Evolutionary conservation across 495 filamentous ascomycete genomes (phyloP), one percentile per base, ranked within the genome.

Genomic region (Pseudomonodictys pantanalensis): DNA sequence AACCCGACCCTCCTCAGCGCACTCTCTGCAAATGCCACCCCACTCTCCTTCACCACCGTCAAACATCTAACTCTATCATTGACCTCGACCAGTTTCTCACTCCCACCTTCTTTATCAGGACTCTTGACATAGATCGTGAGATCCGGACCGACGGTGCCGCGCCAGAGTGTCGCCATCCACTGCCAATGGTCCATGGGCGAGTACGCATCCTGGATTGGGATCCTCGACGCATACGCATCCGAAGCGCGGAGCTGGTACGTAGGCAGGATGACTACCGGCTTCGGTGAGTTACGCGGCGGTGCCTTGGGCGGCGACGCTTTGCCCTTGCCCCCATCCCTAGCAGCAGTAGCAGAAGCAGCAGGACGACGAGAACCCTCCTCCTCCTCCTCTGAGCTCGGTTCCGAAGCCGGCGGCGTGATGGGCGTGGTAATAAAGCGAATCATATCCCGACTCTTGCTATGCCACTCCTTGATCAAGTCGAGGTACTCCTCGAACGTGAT

Each of bases 91-190:
- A 79, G 48, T 58, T 80, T 83, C 43, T 80, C 78, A 38, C 68
- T 72, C 3, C 44, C 15, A 20, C 53, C 42, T 71, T 71, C 22
- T 68, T 71, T 0, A 7, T 60, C 64, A 23, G 32, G 38, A 24
- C 65, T 66, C 30, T 76, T 74, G 32, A 86, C 79, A 62, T 83
- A 92, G 20, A 98, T 81, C 0, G 90, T 95, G 58, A 97, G 77
- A 73, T 98, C 93, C 0, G 92, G 83, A 0, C 90, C 91, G 0
- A 92, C 81, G 50, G 89, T 88, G 1, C 89, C 88, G 1, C 92
- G 86, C 92, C 92, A 98, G 2, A 96, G 79, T 48, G 89, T 93
- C 25, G 92, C 93, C 78, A 92, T 90, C 93, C 93, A 97, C 73
- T 96, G 91, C 93, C 93, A 98, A 70, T 98, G 93, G 67, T 98